Conservation (phyloP, 345 rosid genomes). For the Draba incana region DNA sequence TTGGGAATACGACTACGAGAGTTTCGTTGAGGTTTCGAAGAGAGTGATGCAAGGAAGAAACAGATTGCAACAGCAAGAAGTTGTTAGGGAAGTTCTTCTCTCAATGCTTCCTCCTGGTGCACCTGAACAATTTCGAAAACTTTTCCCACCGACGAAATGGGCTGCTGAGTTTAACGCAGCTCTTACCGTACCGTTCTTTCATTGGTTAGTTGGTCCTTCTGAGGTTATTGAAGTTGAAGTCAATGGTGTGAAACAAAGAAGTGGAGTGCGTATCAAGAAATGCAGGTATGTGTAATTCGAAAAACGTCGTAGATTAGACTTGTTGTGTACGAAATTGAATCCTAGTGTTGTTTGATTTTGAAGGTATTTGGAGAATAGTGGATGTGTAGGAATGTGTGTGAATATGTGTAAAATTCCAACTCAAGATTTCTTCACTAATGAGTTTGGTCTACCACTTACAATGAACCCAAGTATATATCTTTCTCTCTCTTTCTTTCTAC, state of each 20-base stretch:
- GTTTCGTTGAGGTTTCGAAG: slow-evolving; percentile 81
- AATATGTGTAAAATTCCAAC: slow-evolving; percentile 98
- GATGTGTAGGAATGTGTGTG: slow-evolving; percentile 96
- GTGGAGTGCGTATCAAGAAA: slow-evolving; percentile 68
- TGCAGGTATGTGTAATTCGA: slow-evolving; percentile 25
- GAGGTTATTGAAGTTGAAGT: slow-evolving; percentile 90
- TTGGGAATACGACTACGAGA: slow-evolving; percentile 71
- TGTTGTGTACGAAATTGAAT: too few species aligned
- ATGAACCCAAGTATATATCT: slow-evolving; percentile 74
- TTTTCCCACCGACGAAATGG: slow-evolving; percentile 96
- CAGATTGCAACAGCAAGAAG: slow-evolving; percentile 75
- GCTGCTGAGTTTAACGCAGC: slow-evolving; percentile 96
- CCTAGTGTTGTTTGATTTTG: not conserved
- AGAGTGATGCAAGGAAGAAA: slow-evolving; percentile 85
- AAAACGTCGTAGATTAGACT: too few species aligned
- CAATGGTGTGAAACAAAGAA: slow-evolving; percentile 84
- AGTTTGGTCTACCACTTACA: slow-evolving; percentile 94
- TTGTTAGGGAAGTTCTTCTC: slow-evolving; percentile 83
- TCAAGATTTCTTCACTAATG: slow-evolving; percentile 97
- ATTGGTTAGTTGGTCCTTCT: slow-evolving; percentile 96
- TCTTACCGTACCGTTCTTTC: slow-evolving; percentile 91
- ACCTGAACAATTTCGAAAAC: slow-evolving; percentile 83
- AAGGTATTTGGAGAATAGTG: slow-evolving; percentile 97
- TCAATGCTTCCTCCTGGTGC: slow-evolving; percentile 98
- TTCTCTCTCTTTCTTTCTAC: slow-evolving; percentile 9